phyloP scores from a whole-genome alignment of 2,329 filamentous ascomycete genomes.

The Verticillium isaacii region DNA sequence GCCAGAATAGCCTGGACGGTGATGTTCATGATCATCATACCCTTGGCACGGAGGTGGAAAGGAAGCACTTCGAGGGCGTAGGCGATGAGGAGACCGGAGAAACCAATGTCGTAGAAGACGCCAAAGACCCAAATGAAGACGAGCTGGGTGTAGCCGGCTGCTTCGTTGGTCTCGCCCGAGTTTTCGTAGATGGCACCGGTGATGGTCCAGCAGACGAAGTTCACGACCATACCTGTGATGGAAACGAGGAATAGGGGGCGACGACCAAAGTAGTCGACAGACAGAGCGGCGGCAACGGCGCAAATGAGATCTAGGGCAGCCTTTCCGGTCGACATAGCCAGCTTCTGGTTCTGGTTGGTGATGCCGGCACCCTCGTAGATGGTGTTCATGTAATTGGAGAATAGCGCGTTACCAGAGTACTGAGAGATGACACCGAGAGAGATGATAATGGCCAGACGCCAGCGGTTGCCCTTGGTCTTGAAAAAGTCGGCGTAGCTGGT shows the following conservation, averaged over 20 bases:
- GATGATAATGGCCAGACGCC: conserved; percentile 56
- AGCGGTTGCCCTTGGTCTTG: conserved; percentile 58
- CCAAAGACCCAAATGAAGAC: conserved; percentile 56
- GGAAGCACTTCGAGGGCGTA: conserved; percentile 57
- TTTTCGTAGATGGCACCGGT: conserved; percentile 48
- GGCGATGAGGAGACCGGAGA: conserved; percentile 51
- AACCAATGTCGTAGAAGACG: conserved; percentile 56
- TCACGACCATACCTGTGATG: conserved; percentile 41
- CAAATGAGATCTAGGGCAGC: conserved; percentile 55
- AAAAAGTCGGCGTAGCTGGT: conserved; percentile 58
- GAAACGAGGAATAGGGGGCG: conserved; percentile 49
- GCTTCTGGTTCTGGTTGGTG: conserved; percentile 49
- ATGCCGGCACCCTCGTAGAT: conserved; percentile 61
- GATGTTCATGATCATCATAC: conserved; percentile 62
- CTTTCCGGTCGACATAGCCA: conserved; percentile 51
- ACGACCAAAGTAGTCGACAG: conserved; percentile 45
- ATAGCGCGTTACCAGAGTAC: conserved; percentile 63
- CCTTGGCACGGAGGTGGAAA: conserved; percentile 53
- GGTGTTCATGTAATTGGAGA: conserved; percentile 62
- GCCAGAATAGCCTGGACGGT: conserved; percentile 57
- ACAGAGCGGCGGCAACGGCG: conserved; percentile 47
- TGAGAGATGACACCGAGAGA: conserved; percentile 64
- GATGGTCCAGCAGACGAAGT: conserved; percentile 46
- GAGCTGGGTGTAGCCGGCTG: conserved; percentile 48
- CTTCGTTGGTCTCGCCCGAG: conserved; percentile 33